Conservation (phyloP, 2,329 filamentous ascomycete genomes). For the Talaromyces marneffei region DNA sequence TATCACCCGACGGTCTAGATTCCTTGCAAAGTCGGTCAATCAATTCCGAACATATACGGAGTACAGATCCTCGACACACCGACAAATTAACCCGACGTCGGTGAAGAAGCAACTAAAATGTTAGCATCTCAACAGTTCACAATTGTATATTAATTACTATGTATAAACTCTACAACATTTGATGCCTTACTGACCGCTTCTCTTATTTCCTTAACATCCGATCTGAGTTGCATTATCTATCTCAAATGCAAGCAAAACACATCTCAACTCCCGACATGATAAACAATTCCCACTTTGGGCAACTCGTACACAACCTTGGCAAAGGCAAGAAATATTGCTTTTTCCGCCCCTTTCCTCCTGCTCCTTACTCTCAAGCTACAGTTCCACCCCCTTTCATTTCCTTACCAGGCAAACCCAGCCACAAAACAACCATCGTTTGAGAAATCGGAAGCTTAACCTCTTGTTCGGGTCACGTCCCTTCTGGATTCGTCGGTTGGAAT, state of each 20-base stretch:
- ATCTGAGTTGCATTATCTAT: background rate
- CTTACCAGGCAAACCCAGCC: background rate
- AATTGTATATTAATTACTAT: background rate
- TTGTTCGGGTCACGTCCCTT: background rate
- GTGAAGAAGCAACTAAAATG: background rate
- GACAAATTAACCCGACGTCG: background rate
- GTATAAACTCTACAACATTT: background rate
- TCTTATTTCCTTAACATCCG: background rate
- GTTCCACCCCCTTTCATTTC: background rate
- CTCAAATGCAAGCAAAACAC: background rate
- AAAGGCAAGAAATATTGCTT: background rate
- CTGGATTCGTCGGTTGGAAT: background rate
- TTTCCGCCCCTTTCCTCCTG: background rate
- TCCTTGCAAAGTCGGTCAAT: background rate
- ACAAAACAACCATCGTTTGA: constrained; percentile 7
- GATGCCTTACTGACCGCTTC: constrained; percentile 1
- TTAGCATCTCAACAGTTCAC: background rate
- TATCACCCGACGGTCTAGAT: background rate
- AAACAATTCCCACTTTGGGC: background rate
- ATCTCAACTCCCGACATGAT: background rate
- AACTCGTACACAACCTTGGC: background rate
- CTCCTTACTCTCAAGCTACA: background rate
- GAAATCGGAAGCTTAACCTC: constrained; percentile 1
- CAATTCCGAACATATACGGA: background rate
- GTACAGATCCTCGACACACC: background rate